Evolutionary conservation across 495 filamentous ascomycete genomes (phyloP).

Genomic region (Darksidea phi): DNA sequence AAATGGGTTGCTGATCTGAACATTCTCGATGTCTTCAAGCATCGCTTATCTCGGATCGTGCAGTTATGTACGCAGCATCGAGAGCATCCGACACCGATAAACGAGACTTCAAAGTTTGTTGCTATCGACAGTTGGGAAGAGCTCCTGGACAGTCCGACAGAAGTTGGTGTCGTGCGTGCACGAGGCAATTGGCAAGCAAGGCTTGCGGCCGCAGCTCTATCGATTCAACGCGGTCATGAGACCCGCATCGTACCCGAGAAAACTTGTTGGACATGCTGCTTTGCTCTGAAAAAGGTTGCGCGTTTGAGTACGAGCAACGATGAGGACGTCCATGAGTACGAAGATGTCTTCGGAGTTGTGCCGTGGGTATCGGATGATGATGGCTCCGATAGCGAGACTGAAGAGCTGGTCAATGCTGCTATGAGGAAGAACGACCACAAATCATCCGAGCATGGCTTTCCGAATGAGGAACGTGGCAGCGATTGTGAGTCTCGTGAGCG

Average conservation of each 20-base stretch:
- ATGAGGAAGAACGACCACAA: not conserved
- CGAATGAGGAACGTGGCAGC: not conserved
- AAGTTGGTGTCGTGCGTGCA: conserved; percentile 1
- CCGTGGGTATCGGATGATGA: not conserved
- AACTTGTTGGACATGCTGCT: conserved; percentile 3
- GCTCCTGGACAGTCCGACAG: conserved; percentile 1
- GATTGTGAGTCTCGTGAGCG: not conserved
- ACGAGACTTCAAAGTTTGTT: not conserved
- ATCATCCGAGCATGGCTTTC: not conserved
- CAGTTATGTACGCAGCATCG: not conserved
- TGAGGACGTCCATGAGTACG: not conserved
- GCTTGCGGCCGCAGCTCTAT: not conserved
- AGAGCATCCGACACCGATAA: not conserved
- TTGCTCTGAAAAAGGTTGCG: not conserved
- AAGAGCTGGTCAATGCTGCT: not conserved
- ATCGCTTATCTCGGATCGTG: not conserved
- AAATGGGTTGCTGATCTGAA: conserved; percentile 47
- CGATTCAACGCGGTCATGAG: conserved; percentile 1
- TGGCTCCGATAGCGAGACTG: not conserved
- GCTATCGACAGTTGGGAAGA: conserved; percentile 12
- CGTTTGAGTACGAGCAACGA: not conserved
- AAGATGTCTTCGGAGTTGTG: not conserved
- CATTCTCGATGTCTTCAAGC: conserved; percentile 30
- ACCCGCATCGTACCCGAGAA: conserved; percentile 1
- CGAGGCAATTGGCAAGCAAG: conserved; percentile 4